Percentiles rank a stretch among this genome's conserved stretches.
phyloP scores from a whole-genome alignment of 345 rosid species.

The Boechera stricta region DNA sequence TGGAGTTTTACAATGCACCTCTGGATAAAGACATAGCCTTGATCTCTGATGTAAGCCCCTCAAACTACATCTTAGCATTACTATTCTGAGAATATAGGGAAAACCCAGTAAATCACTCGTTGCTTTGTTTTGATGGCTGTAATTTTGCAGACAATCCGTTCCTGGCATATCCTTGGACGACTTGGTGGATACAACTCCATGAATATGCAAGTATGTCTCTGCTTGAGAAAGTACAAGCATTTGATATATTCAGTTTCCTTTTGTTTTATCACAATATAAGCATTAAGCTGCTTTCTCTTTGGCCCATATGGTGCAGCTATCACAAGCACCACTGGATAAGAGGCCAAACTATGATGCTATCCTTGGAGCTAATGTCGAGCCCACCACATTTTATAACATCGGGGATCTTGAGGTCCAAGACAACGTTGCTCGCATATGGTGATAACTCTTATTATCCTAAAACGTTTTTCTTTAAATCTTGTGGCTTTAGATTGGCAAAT shows the following conservation, averaged over 20 bases:
- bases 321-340: constrained; percentile 73
- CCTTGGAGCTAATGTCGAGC: constrained; percentile 81
- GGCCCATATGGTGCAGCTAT: constrained; percentile 54
- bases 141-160: constrained; percentile 74
- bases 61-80: constrained; percentile 10
- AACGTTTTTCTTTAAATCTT: background rate
- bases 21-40: constrained; percentile 82
- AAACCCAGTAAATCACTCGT: background rate
- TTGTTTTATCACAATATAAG: background rate
- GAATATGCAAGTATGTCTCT: constrained; percentile 87
- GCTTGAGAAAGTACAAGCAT: constrained; percentile 58
- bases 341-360: constrained; percentile 81
- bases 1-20: constrained; percentile 83
- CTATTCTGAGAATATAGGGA: background rate
- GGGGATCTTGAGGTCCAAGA: constrained; percentile 94
- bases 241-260: background rate
- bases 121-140: constrained; percentile 22
- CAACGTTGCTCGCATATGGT: constrained; percentile 87
- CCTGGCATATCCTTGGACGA: constrained; percentile 95
- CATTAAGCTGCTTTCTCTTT: constrained; percentile 11
- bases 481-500: background rate
- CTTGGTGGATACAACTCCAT: constrained; percentile 97
- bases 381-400: constrained; percentile 83
- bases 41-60: constrained; percentile 74
- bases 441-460: constrained; percentile 24